Evolutionary conservation across 495 filamentous ascomycete species (phyloP).

Genomic region (Penicillium subrubescens): DNA sequence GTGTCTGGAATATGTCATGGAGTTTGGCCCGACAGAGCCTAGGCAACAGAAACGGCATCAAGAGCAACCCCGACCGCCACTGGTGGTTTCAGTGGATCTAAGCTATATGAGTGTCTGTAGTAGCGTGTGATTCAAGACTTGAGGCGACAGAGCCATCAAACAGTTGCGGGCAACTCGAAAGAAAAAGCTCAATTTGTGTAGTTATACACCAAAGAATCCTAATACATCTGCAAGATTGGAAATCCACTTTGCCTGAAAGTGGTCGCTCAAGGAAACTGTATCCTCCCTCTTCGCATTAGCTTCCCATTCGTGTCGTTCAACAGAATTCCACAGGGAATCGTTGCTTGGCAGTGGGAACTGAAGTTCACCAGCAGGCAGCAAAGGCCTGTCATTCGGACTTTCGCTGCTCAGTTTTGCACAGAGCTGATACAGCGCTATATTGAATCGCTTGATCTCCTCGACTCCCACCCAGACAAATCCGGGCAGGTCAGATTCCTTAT

Average conservation of each 20-base stretch:
- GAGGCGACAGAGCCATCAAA: too few relatives aligned
- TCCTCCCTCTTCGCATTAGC: constrained; percentile 2
- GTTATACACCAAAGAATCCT: background rate
- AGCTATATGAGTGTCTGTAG: too few relatives aligned
- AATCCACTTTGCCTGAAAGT: constrained; percentile 24
- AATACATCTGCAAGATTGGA: constrained; percentile 18
- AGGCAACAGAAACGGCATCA: too few relatives aligned
- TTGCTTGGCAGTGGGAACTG: constrained; percentile 34
- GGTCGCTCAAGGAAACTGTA: constrained; percentile 1
- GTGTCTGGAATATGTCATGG: too few relatives aligned
- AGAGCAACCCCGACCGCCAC: too few relatives aligned
- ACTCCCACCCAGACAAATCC: constrained; percentile 29
- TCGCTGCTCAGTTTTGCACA: constrained; percentile 14
- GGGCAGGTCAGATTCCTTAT: constrained; percentile 8
- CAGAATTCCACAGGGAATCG: constrained; percentile 26
- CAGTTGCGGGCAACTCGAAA: too few relatives aligned
- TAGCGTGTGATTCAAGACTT: too few relatives aligned
- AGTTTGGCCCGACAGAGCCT: too few relatives aligned
- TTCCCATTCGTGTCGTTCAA: constrained; percentile 23
- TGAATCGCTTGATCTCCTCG: constrained; percentile 37
- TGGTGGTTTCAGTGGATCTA: too few relatives aligned
- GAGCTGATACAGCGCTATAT: constrained; percentile 29
- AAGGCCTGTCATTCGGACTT: background rate
- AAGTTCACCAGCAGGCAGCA: constrained; percentile 24
- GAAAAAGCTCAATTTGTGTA: too few relatives aligned